Conservation (phyloP, 768 basidiomycete species). For the Suillus ampliporus region DNA sequence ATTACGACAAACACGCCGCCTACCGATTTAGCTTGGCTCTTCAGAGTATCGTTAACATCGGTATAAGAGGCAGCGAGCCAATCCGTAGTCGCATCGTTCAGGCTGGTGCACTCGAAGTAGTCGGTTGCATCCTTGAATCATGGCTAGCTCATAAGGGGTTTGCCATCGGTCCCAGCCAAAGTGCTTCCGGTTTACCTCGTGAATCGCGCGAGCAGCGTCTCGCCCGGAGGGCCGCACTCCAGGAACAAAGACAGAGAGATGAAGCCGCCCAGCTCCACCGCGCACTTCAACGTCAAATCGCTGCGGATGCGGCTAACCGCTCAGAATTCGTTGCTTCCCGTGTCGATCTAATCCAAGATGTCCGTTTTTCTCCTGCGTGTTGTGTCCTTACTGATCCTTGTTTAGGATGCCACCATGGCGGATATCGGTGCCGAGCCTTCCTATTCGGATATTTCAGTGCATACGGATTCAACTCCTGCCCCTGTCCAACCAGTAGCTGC, state of each 20-base stretch:
- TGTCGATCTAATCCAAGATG: conserved; percentile 27
- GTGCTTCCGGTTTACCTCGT: conserved; percentile 74
- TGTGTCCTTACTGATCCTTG: conserved; percentile 1
- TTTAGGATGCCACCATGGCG: conserved; percentile 41
- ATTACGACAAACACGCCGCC: conserved; percentile 83
- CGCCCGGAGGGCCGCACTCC: conserved; percentile 60
- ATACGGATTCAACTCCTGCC: conserved; percentile 26
- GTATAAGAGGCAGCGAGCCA: conserved; percentile 91
- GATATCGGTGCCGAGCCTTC: conserved; percentile 27
- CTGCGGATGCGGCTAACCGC: conserved; percentile 35
- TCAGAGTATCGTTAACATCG: conserved; percentile 96
- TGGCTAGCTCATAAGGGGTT: conserved; percentile 92
- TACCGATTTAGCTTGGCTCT: conserved; percentile 93
- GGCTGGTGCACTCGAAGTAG: conserved; percentile 91
- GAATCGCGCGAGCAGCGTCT: conserved; percentile 78
- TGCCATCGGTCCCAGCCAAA: conserved; percentile 79
- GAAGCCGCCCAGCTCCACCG: conserved; percentile 62
- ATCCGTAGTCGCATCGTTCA: conserved; percentile 93
- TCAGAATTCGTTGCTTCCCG: conserved; percentile 16
- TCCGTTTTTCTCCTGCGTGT: conserved; percentile 14
- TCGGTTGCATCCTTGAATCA: conserved; percentile 91
- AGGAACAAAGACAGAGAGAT: conserved; percentile 63
- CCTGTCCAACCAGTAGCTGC: conserved; percentile 25
- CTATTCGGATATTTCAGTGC: conserved; percentile 28
- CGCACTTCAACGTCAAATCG: conserved; percentile 60